phyloP scores from a whole-genome alignment of 2,329 filamentous ascomycete genomes.

The Bertia moriformis region DNA sequence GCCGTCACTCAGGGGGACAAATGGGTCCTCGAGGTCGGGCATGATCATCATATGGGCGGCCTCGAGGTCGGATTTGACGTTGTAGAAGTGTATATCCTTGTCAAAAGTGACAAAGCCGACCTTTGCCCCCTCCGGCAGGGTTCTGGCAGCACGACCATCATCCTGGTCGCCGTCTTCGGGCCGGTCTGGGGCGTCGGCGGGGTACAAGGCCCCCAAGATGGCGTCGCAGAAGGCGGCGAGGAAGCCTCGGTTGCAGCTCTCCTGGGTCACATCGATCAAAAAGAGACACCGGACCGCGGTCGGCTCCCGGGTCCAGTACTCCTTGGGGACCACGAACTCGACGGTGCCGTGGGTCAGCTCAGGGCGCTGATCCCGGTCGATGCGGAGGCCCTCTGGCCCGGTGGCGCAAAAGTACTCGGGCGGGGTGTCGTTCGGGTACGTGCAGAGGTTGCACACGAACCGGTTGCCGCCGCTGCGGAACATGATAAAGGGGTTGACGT shows the following conservation, averaged over 20 bases:
- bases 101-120: constrained; percentile 93
- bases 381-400: constrained; percentile 72
- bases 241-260: constrained; percentile 81
- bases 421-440: constrained; percentile 86
- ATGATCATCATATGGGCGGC: constrained; percentile 97
- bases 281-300: constrained; percentile 81
- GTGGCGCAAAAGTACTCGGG: constrained; percentile 88
- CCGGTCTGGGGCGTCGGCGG: no score
- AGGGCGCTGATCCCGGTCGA: constrained; percentile 77
- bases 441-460: constrained; percentile 96
- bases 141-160: constrained; percentile 35
- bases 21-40: constrained; percentile 93
- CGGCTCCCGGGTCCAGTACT: constrained; percentile 94
- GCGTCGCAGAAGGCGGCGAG: constrained; percentile 81
- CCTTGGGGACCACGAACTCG: constrained; percentile 94
- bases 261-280: constrained; percentile 82
- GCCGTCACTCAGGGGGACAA: constrained; percentile 79
- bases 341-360: constrained; percentile 86
- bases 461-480: constrained; percentile 90
- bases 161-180: constrained; percentile 28
- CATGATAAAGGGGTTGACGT: constrained; percentile 98
- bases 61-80: constrained; percentile 65
- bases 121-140: constrained; percentile 65
- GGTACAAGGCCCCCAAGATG: constrained; percentile 72
- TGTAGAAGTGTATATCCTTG: constrained; percentile 96